phyloP scores from a whole-genome alignment of 768 basidiomycete species.

The Suillus spraguei region DNA sequence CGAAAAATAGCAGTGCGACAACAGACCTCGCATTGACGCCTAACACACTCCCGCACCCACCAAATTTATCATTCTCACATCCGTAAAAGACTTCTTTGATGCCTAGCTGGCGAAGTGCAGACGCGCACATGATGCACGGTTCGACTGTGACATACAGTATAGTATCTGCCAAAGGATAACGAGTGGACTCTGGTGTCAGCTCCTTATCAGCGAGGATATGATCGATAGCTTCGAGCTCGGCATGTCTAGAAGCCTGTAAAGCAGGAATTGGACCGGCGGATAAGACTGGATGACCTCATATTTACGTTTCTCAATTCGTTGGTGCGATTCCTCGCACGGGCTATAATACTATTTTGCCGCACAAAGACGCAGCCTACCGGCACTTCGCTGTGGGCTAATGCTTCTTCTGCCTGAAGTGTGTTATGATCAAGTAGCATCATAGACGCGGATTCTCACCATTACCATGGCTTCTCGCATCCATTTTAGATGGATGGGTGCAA shows the following conservation, averaged over 20 bases:
- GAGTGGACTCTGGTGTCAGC: conserved; percentile 50
- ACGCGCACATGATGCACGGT: conserved; percentile 99
- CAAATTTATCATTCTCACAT: conserved; percentile 94
- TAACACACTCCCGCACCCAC: conserved; percentile 94
- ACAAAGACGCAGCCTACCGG: conserved; percentile 98
- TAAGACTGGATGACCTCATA: conserved; percentile 1
- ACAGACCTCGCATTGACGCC: conserved; percentile 79
- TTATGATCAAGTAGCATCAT: conserved; percentile 13
- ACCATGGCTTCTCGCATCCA: conserved; percentile 87
- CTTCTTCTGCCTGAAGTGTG: conserved; percentile 71
- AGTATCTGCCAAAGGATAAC: conserved; percentile 73
- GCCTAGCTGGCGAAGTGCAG: conserved; percentile 90
- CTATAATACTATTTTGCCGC: conserved; percentile 73
- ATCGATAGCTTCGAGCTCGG: conserved; percentile 96
- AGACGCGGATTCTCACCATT: conserved; percentile 56
- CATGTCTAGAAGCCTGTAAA: conserved; percentile 89
- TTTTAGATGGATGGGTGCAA: conserved; percentile 36
- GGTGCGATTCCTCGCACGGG: conserved; percentile 88
- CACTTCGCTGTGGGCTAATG: conserved; percentile 82
- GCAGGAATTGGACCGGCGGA: conserved; percentile 9
- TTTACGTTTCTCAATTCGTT: conserved; percentile 91
- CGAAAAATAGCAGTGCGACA: neutral
- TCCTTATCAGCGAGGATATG: conserved; percentile 66
- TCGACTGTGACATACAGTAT: conserved; percentile 98
- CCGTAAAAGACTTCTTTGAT: conserved; percentile 92